These are phyloP conservation scores for Acacia concinna DNA, from an alignment of 331 rosid genomes.

Conservation along the genomic window DNA sequence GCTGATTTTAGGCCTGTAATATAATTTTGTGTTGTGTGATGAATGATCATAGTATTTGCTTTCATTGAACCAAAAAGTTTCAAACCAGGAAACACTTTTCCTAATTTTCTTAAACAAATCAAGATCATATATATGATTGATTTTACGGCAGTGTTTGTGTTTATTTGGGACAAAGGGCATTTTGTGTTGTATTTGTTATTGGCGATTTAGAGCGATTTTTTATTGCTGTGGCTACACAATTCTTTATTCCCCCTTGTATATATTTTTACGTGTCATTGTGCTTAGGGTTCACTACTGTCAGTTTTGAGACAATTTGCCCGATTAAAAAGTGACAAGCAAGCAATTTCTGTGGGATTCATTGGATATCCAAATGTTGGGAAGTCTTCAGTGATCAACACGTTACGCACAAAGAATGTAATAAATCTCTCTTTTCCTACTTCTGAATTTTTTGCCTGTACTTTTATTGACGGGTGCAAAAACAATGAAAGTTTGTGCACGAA, in stretches of 20 bases:
- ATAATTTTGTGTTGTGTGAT: not conserved
- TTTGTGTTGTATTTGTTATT: not conserved
- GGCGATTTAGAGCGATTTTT: not conserved
- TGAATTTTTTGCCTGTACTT: conserved; percentile 11
- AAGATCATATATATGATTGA: not conserved
- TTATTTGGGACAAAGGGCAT: not conserved
- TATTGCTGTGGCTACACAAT: not conserved
- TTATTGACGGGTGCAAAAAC: not conserved
- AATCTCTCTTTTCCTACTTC: conserved; percentile 28
- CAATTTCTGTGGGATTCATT: conserved; percentile 92
- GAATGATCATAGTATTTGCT: not conserved
- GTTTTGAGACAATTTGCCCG: conserved; percentile 91
- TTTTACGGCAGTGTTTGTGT: not conserved
- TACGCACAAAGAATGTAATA: conserved; percentile 82
- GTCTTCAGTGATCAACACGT: conserved; percentile 90
- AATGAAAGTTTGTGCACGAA: not conserved
- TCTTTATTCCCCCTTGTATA: not conserved
- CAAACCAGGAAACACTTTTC: not conserved
- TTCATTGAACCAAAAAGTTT: not conserved
- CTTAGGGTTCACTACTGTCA: conserved; percentile 88
- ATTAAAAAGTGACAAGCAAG: conserved; percentile 88
- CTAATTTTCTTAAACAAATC: not conserved
- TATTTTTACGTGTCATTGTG: conserved; percentile 4
- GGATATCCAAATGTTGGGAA: conserved; percentile 98
- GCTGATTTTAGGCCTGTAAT: not conserved